Conservation (phyloP, 2,329 filamentous ascomycete species). For the Hypoxylon sp. region DNA sequence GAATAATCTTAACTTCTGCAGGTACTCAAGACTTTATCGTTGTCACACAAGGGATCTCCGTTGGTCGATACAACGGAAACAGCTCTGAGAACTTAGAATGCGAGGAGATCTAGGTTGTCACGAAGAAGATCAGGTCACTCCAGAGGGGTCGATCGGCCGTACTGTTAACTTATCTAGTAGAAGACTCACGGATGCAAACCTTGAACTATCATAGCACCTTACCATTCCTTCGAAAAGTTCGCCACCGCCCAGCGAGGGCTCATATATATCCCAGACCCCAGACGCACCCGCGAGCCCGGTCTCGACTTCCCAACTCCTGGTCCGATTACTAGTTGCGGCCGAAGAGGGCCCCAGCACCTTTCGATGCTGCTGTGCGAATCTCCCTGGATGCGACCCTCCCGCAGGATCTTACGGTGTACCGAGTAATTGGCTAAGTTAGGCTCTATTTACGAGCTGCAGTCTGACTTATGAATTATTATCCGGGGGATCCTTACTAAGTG, state of each 20-base stretch:
- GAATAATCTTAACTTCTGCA: not conserved
- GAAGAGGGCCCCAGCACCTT: not conserved
- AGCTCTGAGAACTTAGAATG: not conserved
- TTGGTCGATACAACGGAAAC: slow-evolving; percentile 4
- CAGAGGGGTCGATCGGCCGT: slow-evolving; percentile 18
- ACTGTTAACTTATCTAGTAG: slow-evolving; percentile 33
- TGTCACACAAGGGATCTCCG: slow-evolving; percentile 1
- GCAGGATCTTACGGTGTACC: slow-evolving; percentile 14
- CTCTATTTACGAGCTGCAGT: slow-evolving; percentile 4
- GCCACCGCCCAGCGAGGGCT: slow-evolving; percentile 2
- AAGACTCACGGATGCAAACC: slow-evolving; percentile 25
- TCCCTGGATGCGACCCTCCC: slow-evolving; percentile 28
- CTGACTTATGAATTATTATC: slow-evolving; percentile 25
- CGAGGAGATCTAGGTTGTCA: not conserved
- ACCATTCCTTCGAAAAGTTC: slow-evolving; percentile 9
- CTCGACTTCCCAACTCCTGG: slow-evolving; percentile 30
- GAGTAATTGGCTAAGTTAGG: slow-evolving; percentile 36
- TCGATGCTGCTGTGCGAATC: slow-evolving; percentile 18
- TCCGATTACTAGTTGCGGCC: slow-evolving; percentile 18
- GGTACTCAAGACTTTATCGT: not conserved
- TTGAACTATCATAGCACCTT: slow-evolving; percentile 23
- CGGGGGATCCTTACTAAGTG: slow-evolving; percentile 12
- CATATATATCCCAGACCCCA: slow-evolving; percentile 20
- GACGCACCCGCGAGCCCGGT: slow-evolving; percentile 32
- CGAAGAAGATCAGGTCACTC: slow-evolving; percentile 5